These are phyloP conservation scores for Geoglossum glabrum DNA, from an alignment of 495 filamentous ascomycete species.

Conservation along the genomic window DNA sequence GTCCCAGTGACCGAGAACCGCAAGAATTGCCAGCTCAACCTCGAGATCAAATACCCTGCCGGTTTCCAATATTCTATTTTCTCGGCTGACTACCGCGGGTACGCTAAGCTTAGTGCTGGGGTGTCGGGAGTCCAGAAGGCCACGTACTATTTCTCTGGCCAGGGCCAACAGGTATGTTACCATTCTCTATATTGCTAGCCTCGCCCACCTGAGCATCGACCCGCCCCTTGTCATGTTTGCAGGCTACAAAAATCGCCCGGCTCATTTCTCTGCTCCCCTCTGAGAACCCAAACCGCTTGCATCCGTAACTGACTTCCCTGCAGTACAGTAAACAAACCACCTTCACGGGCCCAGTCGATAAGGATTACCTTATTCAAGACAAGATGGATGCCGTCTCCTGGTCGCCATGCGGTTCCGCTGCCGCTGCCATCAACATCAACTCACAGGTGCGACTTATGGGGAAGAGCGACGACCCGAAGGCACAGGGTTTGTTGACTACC, in stretches of 20 bases:
- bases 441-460: slow-evolving; percentile 20
- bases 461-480: neutral
- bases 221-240: too few relatives aligned
- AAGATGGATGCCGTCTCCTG: slow-evolving; percentile 20
- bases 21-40: slow-evolving; percentile 31
- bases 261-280: slow-evolving; percentile 13
- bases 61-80: slow-evolving; percentile 33
- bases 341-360: neutral
- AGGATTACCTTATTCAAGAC: slow-evolving; percentile 8
- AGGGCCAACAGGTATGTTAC: slow-evolving; percentile 14
- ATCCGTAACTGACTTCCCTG: too few relatives aligned
- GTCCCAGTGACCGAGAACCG: slow-evolving; percentile 21
- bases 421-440: slow-evolving; percentile 24
- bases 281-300: slow-evolving; percentile 11
- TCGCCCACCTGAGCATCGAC: too few relatives aligned
- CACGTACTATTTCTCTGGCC: slow-evolving; percentile 31
- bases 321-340: too few relatives aligned
- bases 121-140: slow-evolving; percentile 27
- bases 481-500: slow-evolving; percentile 18
- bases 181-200: slow-evolving; percentile 15
- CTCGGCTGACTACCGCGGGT: slow-evolving; percentile 30
- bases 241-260: too few relatives aligned
- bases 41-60: slow-evolving; percentile 27
- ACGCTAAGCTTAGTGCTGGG: slow-evolving; percentile 21
- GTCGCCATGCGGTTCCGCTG: slow-evolving; percentile 23